A percentile compares a stretch with the other conserved stretches of the same genome.
phyloP scores from a whole-genome alignment of 164 flowering plant genomes.

The Warburgia ugandensis region DNA sequence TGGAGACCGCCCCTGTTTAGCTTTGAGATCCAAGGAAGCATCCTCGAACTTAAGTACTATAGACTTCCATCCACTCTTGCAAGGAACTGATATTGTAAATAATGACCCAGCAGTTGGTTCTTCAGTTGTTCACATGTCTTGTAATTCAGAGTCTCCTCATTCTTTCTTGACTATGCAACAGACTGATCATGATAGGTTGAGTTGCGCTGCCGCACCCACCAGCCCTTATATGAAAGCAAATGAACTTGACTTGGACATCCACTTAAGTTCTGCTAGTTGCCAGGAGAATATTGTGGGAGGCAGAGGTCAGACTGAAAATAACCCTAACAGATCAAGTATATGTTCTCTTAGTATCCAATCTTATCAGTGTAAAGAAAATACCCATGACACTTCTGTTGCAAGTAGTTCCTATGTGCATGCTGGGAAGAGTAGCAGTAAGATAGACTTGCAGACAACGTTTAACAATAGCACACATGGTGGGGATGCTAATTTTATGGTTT shows the following conservation, averaged over 20 bases:
- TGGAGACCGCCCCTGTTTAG: constrained; percentile 18
- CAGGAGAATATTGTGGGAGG: constrained; percentile 23
- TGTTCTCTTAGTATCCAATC: constrained; percentile 8
- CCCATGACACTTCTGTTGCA: constrained; percentile 5
- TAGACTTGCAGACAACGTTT: neutral
- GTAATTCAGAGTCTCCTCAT: constrained; percentile 19
- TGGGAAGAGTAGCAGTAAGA: neutral
- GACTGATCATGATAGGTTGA: constrained; percentile 8
- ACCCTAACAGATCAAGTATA: constrained; percentile 8
- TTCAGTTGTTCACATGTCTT: constrained; percentile 10
- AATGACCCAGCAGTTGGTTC: constrained; percentile 12
- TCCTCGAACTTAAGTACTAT: constrained; percentile 28
- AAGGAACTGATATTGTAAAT: constrained; percentile 37
- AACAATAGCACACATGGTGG: constrained; percentile 7
- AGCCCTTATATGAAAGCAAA: constrained; percentile 27
- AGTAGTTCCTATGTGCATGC: neutral
- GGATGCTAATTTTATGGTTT: constrained; percentile 12
- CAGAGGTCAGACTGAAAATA: constrained; percentile 14
- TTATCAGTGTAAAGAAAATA: constrained; percentile 3
- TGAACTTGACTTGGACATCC: constrained; percentile 73
- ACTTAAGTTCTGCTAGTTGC: constrained; percentile 45
- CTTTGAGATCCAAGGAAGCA: constrained; percentile 27
- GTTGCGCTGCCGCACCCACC: constrained; percentile 11
- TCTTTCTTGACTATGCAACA: constrained; percentile 11
- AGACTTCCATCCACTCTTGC: constrained; percentile 89